Percentiles rank a stretch among this genome's conserved stretches.
phyloP scores from a whole-genome alignment of 345 rosid genomes.

The Eucalyptus caleyi region DNA sequence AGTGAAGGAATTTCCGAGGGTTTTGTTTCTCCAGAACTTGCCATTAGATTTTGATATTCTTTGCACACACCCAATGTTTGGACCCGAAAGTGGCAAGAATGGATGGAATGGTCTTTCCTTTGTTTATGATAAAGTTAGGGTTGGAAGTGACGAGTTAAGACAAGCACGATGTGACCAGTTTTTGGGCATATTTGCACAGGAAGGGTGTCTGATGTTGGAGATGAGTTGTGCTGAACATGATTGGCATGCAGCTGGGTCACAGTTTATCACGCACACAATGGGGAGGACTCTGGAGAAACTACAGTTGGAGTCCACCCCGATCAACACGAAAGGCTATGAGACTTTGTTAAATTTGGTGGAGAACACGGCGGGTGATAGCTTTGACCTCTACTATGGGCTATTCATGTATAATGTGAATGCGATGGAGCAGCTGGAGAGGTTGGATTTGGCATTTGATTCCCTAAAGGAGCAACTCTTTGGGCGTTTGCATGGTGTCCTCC shows the following conservation, averaged over 20 bases:
- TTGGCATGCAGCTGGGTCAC: slow-evolving; percentile 74
- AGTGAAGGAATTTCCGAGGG: slow-evolving; percentile 73
- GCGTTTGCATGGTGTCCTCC: slow-evolving; percentile 37
- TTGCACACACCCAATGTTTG: slow-evolving; percentile 86
- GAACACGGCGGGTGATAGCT: slow-evolving; percentile 76
- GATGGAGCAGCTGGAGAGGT: slow-evolving; percentile 72
- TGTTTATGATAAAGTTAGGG: slow-evolving; percentile 66
- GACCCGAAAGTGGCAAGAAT: slow-evolving; percentile 75
- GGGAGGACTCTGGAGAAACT: slow-evolving; percentile 71
- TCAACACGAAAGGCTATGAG: slow-evolving; percentile 65
- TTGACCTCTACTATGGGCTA: slow-evolving; percentile 69
- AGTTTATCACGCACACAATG: slow-evolving; percentile 72
- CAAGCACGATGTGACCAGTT: slow-evolving; percentile 36
- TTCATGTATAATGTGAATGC: slow-evolving; percentile 77
- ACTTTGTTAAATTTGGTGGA: slow-evolving; percentile 71
- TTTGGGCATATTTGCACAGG: slow-evolving; percentile 53
- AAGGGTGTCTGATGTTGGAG: slow-evolving; percentile 81
- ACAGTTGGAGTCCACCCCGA: slow-evolving; percentile 42
- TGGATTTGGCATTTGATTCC: slow-evolving; percentile 56
- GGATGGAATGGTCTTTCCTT: slow-evolving; percentile 66
- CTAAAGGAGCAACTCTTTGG: slow-evolving; percentile 69
- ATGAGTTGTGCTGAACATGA: slow-evolving; percentile 88
- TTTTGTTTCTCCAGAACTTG: slow-evolving; percentile 33
- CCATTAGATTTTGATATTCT: slow-evolving; percentile 58
- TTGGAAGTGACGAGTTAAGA: slow-evolving; percentile 36